phyloP scores from a whole-genome alignment of 148 eudicot genomes.

The Tetragonia tetragonoides region DNA sequence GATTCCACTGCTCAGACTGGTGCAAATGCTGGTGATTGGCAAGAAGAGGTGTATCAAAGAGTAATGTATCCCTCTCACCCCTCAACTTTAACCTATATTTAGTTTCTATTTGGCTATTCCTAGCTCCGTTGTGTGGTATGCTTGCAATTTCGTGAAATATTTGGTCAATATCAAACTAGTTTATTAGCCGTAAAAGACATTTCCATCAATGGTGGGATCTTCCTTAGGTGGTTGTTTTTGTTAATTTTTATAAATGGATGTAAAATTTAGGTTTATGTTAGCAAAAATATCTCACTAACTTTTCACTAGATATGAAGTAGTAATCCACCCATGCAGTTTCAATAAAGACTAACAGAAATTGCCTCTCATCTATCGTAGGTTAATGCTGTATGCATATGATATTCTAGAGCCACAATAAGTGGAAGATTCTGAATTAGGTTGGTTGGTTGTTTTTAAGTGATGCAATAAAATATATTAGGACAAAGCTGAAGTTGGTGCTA shows the following conservation, averaged over 20 bases:
- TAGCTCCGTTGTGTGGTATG: not conserved
- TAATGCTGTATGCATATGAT: not conserved
- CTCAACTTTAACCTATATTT: not conserved
- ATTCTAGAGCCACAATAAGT: not conserved
- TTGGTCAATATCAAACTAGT: not conserved
- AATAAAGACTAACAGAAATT: not conserved
- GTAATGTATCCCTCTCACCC: constrained; percentile 31
- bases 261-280: not conserved
- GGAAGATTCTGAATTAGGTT: not conserved
- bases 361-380: not conserved
- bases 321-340: not conserved
- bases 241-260: not conserved
- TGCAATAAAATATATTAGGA: not conserved
- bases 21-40: constrained; percentile 65
- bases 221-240: not conserved
- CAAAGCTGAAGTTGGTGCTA: not conserved
- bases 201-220: not conserved
- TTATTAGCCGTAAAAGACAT: not conserved
- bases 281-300: not conserved
- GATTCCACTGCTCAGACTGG: constrained; percentile 86
- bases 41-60: constrained; percentile 95
- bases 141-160: not conserved
- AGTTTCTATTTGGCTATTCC: not conserved
- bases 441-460: not conserved
- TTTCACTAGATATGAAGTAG: not conserved